Conservation (phyloP, 805 yeast genomes). For the Wickerhamiella dianesei region DNA sequence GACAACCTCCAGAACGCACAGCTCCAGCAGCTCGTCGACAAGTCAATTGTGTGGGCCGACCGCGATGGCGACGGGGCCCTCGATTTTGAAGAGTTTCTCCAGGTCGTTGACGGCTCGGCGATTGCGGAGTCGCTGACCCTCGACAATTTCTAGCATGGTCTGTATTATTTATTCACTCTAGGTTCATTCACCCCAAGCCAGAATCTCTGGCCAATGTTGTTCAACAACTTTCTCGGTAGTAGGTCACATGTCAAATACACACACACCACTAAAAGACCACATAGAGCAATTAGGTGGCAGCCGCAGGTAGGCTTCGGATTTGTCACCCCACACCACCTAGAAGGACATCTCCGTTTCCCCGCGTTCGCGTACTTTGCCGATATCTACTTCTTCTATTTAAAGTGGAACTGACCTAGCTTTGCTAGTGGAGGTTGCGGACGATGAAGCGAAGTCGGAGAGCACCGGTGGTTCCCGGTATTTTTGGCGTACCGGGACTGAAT, state of each 20-base stretch:
- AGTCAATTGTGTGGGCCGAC: constrained; percentile 90
- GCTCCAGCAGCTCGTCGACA: constrained; percentile 91
- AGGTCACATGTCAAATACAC: too few species aligned
- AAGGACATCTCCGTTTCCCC: not conserved
- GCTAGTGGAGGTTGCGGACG: too few species aligned
- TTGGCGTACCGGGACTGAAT: not conserved
- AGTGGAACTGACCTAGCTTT: too few species aligned
- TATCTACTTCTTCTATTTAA: too few species aligned
- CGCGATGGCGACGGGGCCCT: constrained; percentile 74
- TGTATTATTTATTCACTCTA: not conserved
- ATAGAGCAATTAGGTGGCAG: too few species aligned
- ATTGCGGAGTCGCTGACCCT: constrained; percentile 27
- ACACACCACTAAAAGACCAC: too few species aligned
- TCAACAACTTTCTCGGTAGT: too few species aligned
- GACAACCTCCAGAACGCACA: constrained; percentile 73
- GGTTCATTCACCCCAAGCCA: not conserved
- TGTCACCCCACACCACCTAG: not conserved
- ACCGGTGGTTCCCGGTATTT: not conserved
- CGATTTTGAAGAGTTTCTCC: constrained; percentile 74
- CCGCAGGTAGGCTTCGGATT: too few species aligned
- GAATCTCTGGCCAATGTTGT: too few species aligned
- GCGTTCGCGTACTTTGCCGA: too few species aligned
- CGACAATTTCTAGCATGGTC: constrained; percentile 9
- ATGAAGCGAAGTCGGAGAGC: too few species aligned
- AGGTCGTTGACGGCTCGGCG: constrained; percentile 28